Conservation (phyloP, 1,284 basidiomycete genomes). For the Moniliophthora roreri region DNA sequence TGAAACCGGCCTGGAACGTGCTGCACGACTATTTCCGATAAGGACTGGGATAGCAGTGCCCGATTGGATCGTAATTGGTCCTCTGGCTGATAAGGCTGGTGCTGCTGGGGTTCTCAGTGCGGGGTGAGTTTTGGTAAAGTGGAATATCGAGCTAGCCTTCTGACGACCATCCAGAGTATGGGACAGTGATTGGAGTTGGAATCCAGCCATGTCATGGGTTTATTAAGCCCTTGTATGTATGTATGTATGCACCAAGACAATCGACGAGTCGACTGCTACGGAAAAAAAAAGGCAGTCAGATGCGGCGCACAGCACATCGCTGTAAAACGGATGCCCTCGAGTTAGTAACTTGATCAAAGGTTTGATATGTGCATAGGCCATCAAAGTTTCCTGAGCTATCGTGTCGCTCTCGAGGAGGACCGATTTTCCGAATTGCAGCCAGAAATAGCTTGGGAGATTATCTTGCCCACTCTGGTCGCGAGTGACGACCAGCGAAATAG, state of each 20-base stretch:
- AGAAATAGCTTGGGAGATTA: no score
- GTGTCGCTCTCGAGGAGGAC: no score
- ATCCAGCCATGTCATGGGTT: constrained; percentile 50
- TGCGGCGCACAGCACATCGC: not conserved
- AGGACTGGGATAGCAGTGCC: constrained; percentile 75
- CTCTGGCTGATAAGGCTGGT: constrained; percentile 51
- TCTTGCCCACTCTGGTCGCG: no score
- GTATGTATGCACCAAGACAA: no score
- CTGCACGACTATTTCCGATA: constrained; percentile 71
- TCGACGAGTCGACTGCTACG: no score
- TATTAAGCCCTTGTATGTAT: constrained; percentile 25
- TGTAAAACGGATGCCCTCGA: not conserved
- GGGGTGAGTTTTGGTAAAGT: constrained; percentile 47
- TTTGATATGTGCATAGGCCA: no score
- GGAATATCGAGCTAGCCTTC: not conserved
- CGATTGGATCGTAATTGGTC: constrained; percentile 71
- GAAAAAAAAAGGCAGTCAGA: no score
- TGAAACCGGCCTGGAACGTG: constrained; percentile 58
- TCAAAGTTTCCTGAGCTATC: no score
- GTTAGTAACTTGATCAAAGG: no score
- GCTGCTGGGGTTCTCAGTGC: constrained; percentile 73
- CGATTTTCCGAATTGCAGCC: no score
- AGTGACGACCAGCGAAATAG: no score
- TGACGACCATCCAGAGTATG: constrained; percentile 41
- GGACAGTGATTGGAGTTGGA: constrained; percentile 55